Conservation (phyloP, 1,139 yeast species). For the Candida pseudocylindracea region DNA sequence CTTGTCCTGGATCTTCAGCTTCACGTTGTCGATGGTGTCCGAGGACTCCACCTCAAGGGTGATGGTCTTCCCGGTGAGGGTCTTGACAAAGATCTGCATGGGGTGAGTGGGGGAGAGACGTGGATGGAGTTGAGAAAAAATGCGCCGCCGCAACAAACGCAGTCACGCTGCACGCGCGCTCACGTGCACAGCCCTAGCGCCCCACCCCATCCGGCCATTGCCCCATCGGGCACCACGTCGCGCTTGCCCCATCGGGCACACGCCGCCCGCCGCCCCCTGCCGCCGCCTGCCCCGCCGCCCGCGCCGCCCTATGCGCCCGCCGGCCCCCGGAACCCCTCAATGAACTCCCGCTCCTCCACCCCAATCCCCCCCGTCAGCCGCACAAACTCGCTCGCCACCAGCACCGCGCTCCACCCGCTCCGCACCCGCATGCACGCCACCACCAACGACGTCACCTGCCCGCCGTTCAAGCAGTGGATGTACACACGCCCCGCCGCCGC, state of each 20-base stretch:
- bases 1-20: slow-evolving; percentile 85
- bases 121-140: no score
- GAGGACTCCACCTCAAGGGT: slow-evolving; percentile 90
- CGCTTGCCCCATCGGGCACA: no score
- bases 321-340: slow-evolving; percentile 64
- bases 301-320: no score
- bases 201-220: no score
- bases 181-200: no score
- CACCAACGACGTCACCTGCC: slow-evolving; percentile 64
- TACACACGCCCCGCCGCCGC: slow-evolving; percentile 46
- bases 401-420: slow-evolving; percentile 76
- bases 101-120: no score
- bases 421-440: slow-evolving; percentile 72
- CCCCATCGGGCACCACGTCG: no score
- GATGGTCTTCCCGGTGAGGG: slow-evolving; percentile 60
- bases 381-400: slow-evolving; percentile 71
- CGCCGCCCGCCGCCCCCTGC: no score
- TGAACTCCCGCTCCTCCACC: slow-evolving; percentile 62
- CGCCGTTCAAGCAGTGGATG: slow-evolving; percentile 77
- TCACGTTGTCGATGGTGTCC: slow-evolving; percentile 87
- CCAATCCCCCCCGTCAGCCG: slow-evolving; percentile 63
- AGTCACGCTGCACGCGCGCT: no score
- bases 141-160: no score
- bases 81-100: slow-evolving; percentile 61
- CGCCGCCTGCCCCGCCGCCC: slow-evolving; percentile 16